Evolutionary conservation across 2,329 filamentous ascomycete species (phyloP).

Genomic region (Lasiodiplodia sp.): DNA sequence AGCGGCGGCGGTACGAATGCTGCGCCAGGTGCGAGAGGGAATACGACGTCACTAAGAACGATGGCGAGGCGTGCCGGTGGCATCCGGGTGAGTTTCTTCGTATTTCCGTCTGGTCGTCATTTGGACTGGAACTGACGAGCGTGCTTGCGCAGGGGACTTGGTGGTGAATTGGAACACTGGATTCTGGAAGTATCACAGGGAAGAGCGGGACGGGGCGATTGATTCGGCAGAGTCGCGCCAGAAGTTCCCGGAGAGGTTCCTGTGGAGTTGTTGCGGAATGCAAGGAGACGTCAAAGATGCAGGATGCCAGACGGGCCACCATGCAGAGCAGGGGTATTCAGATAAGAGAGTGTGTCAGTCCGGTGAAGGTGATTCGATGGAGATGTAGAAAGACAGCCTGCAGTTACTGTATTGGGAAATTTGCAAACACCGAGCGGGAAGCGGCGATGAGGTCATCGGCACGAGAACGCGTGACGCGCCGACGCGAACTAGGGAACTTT

Average conservation of each 20-base stretch:
- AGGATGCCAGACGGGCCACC: constrained; percentile 1
- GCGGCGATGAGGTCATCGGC: not conserved
- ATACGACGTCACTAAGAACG: constrained; percentile 10
- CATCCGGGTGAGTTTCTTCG: constrained; percentile 7
- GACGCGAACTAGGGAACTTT: not conserved
- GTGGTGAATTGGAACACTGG: not conserved
- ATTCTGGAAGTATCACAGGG: constrained; percentile 1
- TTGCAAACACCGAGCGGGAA: not conserved
- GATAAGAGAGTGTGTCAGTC: not conserved
- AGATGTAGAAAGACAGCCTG: not conserved
- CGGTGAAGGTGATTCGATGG: not conserved
- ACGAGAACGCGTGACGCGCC: not conserved
- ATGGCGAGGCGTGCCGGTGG: not conserved
- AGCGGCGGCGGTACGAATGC: constrained; percentile 6
- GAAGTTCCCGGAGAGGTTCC: constrained; percentile 7
- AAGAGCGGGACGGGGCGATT: constrained; percentile 3
- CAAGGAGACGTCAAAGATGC: not conserved
- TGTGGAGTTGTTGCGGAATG: constrained; percentile 17
- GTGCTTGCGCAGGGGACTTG: not conserved
- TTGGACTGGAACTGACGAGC: not conserved
- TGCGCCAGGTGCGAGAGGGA: constrained; percentile 8
- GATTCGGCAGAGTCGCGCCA: not conserved
- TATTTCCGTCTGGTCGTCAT: too few relatives aligned
- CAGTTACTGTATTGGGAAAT: not conserved
- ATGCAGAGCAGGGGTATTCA: not conserved